A percentile compares a stretch with the other conserved stretches of the same genome.
Evolutionary conservation across 73 alveolate genomes (phyloP).

Genomic region (Uronychia setigera): DNA sequence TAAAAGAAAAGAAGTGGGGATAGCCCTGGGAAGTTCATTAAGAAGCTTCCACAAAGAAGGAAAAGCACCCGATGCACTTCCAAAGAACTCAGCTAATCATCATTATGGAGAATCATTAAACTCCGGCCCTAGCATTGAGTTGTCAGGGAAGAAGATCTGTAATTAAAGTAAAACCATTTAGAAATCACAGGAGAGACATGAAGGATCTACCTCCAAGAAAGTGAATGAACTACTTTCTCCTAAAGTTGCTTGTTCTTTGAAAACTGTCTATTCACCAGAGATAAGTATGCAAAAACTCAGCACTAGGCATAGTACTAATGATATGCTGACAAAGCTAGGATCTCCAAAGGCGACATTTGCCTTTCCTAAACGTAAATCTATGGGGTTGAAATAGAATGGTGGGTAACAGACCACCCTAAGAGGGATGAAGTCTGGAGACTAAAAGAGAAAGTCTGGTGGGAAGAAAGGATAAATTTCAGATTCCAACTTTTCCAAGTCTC

Average conservation of each 20-base stretch:
- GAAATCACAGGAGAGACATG: neutral
- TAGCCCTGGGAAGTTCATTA: no score
- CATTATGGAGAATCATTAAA: no score
- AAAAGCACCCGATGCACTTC: no score
- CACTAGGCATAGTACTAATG: no score
- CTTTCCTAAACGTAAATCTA: neutral
- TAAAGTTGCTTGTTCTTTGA: neutral
- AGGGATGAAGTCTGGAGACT: neutral
- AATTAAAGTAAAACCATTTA: neutral
- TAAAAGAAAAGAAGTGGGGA: no score
- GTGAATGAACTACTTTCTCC: neutral
- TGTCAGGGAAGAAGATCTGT: neutral
- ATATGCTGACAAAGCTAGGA: neutral
- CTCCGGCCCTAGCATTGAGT: no score
- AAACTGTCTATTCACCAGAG: neutral
- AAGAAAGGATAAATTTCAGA: neutral
- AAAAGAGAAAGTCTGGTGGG: neutral
- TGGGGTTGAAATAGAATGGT: neutral
- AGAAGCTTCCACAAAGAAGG: no score
- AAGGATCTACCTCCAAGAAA: neutral
- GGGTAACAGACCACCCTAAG: neutral
- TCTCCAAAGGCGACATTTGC: neutral
- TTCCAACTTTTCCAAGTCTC: neutral
- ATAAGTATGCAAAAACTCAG: neutral
- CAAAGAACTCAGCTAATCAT: no score